phyloP scores from a whole-genome alignment of 2,329 filamentous ascomycete species.

The Alternaria ethzedia region DNA sequence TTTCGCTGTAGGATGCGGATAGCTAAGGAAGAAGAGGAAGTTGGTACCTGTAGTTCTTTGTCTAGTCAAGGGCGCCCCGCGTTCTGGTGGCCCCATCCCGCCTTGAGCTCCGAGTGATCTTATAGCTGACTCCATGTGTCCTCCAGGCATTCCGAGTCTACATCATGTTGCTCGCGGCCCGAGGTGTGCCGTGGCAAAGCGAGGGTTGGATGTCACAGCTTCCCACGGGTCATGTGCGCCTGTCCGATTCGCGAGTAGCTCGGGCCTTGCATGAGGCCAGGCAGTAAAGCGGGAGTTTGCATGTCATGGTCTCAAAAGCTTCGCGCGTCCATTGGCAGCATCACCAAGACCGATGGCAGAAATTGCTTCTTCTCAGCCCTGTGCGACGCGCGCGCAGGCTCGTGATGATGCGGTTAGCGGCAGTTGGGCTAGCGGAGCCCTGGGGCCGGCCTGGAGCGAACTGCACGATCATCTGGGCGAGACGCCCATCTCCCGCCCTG shows the following conservation, averaged over 20 bases:
- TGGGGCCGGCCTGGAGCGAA: not conserved
- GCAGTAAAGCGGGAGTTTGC: not conserved
- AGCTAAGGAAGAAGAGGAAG: conserved; percentile 5
- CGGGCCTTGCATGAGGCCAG: conserved; percentile 30
- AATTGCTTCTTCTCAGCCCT: not conserved
- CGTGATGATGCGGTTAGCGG: conserved; percentile 3
- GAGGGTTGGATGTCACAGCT: conserved; percentile 25
- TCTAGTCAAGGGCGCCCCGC: conserved; percentile 19
- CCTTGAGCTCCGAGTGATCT: conserved; percentile 10
- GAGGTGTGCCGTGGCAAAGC: conserved; percentile 42
- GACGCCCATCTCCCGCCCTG: conserved; percentile 13
- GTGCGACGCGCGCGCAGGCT: conserved; percentile 1
- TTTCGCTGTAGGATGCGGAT: not conserved
- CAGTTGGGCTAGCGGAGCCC: not conserved
- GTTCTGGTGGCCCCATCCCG: conserved; percentile 1
- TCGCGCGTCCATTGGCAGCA: not conserved
- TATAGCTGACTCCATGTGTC: conserved; percentile 9
- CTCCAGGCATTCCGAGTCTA: conserved; percentile 5
- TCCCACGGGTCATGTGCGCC: conserved; percentile 34
- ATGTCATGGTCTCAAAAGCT: conserved; percentile 1
- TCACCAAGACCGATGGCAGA: not conserved
- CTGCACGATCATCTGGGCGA: conserved; percentile 12
- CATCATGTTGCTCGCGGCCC: conserved; percentile 28
- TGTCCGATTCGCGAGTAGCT: conserved; percentile 15
- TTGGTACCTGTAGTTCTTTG: conserved; percentile 8